Evolutionary conservation across 345 rosid species (phyloP).

Genomic region (Sapria himalayana): DNA sequence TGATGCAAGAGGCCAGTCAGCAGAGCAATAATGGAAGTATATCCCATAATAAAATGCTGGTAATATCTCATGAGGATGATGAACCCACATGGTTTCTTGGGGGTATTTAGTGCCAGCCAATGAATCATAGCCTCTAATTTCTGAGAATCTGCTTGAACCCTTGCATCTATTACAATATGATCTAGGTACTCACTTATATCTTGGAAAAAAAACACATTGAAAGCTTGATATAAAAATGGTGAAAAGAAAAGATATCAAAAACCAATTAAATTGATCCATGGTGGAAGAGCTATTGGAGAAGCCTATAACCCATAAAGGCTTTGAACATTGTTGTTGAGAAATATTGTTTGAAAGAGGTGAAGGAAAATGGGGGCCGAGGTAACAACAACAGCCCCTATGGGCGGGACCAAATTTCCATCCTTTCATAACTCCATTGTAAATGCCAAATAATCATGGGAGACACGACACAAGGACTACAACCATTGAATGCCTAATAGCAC

Average conservation of each 20-base stretch:
- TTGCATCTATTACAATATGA: not conserved
- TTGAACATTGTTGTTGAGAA: too few species aligned
- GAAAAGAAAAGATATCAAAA: not conserved
- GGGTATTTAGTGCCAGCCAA: not conserved
- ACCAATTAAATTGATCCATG: not conserved
- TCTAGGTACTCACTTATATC: not conserved
- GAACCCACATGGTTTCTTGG: not conserved
- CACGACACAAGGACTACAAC: too few species aligned
- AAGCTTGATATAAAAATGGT: not conserved
- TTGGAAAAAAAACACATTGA: not conserved
- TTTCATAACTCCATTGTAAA: too few species aligned
- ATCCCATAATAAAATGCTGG: not conserved
- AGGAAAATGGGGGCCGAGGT: too few species aligned
- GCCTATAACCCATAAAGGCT: too few species aligned
- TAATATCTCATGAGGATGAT: too few species aligned
- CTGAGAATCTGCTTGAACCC: not conserved
- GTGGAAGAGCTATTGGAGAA: too few species aligned
- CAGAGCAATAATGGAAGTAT: not conserved
- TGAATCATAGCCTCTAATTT: not conserved
- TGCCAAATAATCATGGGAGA: too few species aligned
- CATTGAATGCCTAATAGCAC: too few species aligned
- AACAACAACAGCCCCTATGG: too few species aligned
- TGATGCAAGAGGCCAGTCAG: not conserved
- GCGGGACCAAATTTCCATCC: too few species aligned
- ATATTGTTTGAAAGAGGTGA: too few species aligned